Evolutionary conservation across 2,329 filamentous ascomycete species (phyloP).

Genomic region (Colletotrichum magnum): DNA sequence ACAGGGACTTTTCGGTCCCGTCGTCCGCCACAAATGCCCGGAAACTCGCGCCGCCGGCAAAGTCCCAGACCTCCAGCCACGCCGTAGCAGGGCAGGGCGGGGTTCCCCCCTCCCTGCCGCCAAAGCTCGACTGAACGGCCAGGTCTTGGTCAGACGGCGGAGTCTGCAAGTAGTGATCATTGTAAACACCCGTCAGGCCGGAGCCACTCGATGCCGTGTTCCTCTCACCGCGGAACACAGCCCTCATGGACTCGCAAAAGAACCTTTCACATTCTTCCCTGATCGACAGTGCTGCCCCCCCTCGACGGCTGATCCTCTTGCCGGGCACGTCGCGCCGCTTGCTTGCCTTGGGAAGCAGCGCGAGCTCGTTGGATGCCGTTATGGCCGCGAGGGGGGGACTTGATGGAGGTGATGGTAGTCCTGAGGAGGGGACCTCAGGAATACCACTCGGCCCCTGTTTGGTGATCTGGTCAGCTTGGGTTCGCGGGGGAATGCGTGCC

Average conservation of each 20-base stretch:
- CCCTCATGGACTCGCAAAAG: conserved; percentile 96
- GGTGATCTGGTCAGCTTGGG: conserved; percentile 37
- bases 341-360: conserved; percentile 70
- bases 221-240: conserved; percentile 97
- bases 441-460: conserved; percentile 87
- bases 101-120: conserved; percentile 36
- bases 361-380: conserved; percentile 77
- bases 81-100: conserved; percentile 55
- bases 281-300: conserved; percentile 96
- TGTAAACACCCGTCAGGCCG: conserved; percentile 84
- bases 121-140: conserved; percentile 48
- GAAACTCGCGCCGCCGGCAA: conserved; percentile 86
- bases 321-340: conserved; percentile 57
- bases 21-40: conserved; percentile 85
- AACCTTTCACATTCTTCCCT: conserved; percentile 99
- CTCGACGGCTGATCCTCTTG: conserved; percentile 68
- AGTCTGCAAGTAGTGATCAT: conserved; percentile 59
- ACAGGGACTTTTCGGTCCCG: conserved; percentile 80
- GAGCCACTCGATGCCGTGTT: conserved; percentile 82
- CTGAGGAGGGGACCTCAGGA: conserved; percentile 91
- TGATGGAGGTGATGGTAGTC: conserved; percentile 86
- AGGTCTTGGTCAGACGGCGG: conserved; percentile 67
- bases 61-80: conserved; percentile 89
- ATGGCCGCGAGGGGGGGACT: conserved; percentile 90
- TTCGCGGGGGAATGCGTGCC: conserved; percentile 22